A percentile compares a stretch with the other conserved stretches of the same genome.
These are phyloP conservation scores for Graphilbum sp. DNA, from an alignment of 2,329 filamentous ascomycete species.

Conservation along the genomic window DNA sequence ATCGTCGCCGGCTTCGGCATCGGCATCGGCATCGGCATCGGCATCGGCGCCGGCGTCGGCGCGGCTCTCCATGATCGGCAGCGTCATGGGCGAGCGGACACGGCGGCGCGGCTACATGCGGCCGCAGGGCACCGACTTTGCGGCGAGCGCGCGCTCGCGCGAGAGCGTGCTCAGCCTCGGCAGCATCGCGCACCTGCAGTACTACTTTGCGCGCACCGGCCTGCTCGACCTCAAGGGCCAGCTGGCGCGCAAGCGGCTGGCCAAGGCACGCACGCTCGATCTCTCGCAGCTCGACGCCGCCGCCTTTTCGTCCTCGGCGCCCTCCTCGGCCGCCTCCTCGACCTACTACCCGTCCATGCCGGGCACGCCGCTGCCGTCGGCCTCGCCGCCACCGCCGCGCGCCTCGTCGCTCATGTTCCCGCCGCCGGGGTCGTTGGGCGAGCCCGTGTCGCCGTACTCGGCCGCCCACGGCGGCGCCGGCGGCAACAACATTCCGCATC, in stretches of 20 bases:
- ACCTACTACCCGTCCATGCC: no score
- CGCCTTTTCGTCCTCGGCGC: not conserved
- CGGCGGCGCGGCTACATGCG: slow-evolving; percentile 71
- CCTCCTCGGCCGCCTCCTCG: no score
- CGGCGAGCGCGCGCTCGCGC: slow-evolving; percentile 72
- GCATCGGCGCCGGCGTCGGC: slow-evolving; percentile 20
- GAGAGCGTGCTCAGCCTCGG: slow-evolving; percentile 94
- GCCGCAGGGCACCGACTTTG: slow-evolving; percentile 76
- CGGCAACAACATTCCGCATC: no score
- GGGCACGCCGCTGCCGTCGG: not conserved
- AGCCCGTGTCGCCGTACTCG: no score
- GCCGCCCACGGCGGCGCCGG: no score
- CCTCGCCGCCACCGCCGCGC: not conserved
- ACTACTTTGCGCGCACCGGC: slow-evolving; percentile 93
- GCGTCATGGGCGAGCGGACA: slow-evolving; percentile 9
- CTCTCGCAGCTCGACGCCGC: slow-evolving; percentile 33
- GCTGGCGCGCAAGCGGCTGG: slow-evolving; percentile 49
- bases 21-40: slow-evolving; percentile 17
- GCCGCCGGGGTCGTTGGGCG: not conserved
- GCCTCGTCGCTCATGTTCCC: not conserved
- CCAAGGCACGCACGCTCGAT: slow-evolving; percentile 40
- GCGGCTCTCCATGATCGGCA: not conserved
- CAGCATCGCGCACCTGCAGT: slow-evolving; percentile 92
- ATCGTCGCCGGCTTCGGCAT: slow-evolving; percentile 20
- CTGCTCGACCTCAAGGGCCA: slow-evolving; percentile 85